These are phyloP conservation scores for Trichophyton rubrum DNA, from an alignment of 2,329 filamentous ascomycete genomes.

Conservation along the genomic window DNA sequence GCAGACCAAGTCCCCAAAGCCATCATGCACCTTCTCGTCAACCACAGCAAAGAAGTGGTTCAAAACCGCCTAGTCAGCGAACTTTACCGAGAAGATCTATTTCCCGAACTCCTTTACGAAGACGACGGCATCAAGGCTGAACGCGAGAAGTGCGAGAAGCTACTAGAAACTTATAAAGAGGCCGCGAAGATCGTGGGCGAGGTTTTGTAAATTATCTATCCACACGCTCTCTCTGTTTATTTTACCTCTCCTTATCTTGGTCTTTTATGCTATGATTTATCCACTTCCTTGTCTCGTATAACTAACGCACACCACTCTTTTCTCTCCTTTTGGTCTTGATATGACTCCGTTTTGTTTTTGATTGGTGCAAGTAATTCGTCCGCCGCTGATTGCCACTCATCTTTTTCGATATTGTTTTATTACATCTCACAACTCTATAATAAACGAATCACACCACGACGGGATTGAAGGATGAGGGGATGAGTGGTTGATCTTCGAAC, in stretches of 20 bases:
- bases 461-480: not conserved
- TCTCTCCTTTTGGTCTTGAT: not conserved
- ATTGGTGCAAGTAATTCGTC: not conserved
- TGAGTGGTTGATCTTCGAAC: not conserved
- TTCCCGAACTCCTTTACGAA: conserved; percentile 89
- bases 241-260: not conserved
- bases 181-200: conserved; percentile 97
- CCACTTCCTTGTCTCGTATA: not conserved
- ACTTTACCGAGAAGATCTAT: conserved; percentile 82
- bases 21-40: conserved; percentile 96
- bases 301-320: conserved; percentile 1
- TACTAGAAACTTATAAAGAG: conserved; percentile 91
- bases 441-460: not conserved
- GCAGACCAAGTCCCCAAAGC: conserved; percentile 97
- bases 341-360: not conserved
- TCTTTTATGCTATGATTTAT: conserved; percentile 1
- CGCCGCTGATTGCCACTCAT: not conserved
- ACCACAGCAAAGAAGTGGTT: conserved; percentile 95
- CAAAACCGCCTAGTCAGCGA: conserved; percentile 94
- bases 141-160: conserved; percentile 94
- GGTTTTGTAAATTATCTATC: conserved; percentile 51
- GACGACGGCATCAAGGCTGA: conserved; percentile 96
- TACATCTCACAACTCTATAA: conserved; percentile 3
- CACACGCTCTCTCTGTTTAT: not conserved
- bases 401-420: conserved; percentile 2